Evolutionary conservation across 169 alveolate species (phyloP), one percentile per base, ranked within the genome.

Genomic region (Babesia microti): DNA sequence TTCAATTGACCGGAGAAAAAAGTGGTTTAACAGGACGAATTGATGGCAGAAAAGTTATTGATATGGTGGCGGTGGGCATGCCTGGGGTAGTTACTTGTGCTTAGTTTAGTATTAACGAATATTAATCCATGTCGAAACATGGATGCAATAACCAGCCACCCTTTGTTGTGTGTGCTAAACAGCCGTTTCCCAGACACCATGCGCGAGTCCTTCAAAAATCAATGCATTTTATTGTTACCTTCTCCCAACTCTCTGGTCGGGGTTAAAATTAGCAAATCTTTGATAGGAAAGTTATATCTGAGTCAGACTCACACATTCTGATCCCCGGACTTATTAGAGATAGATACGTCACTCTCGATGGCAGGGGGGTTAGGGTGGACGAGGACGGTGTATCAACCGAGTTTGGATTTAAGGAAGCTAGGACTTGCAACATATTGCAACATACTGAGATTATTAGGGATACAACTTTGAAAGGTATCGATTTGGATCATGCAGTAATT

Each of bases 351-450:
- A 65, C 53, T 50, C 66, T 41, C 14, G 15, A 41, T 7, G 76
- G 76, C 5, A 68, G 55, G 41, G 58, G 33, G 4, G 61, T 65
- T 14, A 69, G 55, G 21, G 27, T 65, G 21, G 18, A 33, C 3
- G 57, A 23, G 15, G 54, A 39, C 34, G 32, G 47, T 9, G 57
- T 65, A 11, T 34, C 43, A n/a, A 65, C 76, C 22, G 41, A 69
- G 2, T 65, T 40, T 14, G 76, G 76, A 24, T 65, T 65, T 41
- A 65, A 65, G 44, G 55, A 53, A 26, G 57, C 43, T 27, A 41
- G 28, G 12, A 36, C 54, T 1, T 52, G 63, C 1, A 55, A 65
- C 41, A 45, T 65, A 3, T n/a, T 53, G 9, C 23, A 54, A 22
- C 43, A 53, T 17, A 39, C 42, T 30, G 51, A 44, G 58, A 32